phyloP scores from a whole-genome alignment of 2,329 filamentous ascomycete genomes.

The Ceratocystis smalleyi region DNA sequence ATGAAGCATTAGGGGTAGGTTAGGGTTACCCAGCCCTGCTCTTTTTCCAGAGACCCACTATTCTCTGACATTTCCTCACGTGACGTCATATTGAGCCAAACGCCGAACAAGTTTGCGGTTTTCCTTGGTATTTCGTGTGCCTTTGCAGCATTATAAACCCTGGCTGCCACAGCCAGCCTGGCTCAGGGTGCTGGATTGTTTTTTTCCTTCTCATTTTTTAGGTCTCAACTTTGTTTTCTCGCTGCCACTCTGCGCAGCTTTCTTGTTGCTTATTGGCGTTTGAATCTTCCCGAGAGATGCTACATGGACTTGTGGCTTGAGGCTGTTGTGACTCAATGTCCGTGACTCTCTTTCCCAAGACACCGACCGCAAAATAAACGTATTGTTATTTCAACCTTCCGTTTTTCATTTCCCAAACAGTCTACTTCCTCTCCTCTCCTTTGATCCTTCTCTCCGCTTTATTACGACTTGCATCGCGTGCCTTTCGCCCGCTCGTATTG shows the following conservation, averaged over 20 bases:
- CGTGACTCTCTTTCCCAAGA: not conserved
- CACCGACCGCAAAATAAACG: not conserved
- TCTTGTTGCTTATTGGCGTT: not conserved
- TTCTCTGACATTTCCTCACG: not conserved
- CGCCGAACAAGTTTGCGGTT: not conserved
- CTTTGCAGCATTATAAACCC: not conserved
- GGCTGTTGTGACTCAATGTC: not conserved
- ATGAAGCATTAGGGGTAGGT: not conserved
- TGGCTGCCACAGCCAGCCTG: not conserved
- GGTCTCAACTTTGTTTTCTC: no score
- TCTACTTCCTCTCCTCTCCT: not conserved
- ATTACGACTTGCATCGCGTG: not conserved
- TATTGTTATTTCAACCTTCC: no score
- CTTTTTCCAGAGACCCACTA: not conserved
- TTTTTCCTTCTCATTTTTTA: not conserved
- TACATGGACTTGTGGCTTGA: not conserved
- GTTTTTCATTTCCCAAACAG: not conserved
- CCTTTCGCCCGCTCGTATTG: not conserved
- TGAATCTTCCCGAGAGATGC: not conserved
- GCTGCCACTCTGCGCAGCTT: no score
- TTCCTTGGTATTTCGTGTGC: not conserved
- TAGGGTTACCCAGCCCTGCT: not conserved
- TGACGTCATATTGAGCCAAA: not conserved
- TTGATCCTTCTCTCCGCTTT: not conserved
- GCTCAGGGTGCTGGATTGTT: not conserved